A percentile compares a stretch with the other conserved stretches of the same genome.
phyloP scores from a whole-genome alignment of 2,329 filamentous ascomycete species.

The Beauveria brongniartii region DNA sequence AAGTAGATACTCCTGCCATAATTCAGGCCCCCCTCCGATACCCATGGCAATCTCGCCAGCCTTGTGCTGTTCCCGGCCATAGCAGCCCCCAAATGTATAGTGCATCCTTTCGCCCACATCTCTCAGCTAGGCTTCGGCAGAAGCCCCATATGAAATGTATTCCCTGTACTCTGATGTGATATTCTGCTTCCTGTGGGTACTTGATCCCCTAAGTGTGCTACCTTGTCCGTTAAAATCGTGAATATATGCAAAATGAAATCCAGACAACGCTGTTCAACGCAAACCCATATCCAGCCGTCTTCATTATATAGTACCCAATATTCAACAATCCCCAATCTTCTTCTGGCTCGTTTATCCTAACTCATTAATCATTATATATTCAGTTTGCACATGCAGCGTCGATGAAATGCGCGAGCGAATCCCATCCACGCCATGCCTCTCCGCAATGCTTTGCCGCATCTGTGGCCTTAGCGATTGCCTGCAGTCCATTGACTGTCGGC shows the following conservation, averaged over 20 bases:
- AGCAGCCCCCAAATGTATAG: conserved; percentile 2
- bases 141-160: not conserved
- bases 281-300: not conserved
- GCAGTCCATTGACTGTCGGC: conserved; percentile 1
- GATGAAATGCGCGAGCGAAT: not conserved
- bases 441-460: not conserved
- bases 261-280: not conserved
- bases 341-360: not conserved
- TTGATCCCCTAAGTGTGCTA: not conserved
- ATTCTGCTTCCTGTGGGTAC: not conserved
- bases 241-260: not conserved
- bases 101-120: conserved; percentile 1
- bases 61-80: not conserved
- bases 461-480: not conserved
- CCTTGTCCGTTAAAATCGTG: not conserved
- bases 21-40: not conserved
- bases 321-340: not conserved
- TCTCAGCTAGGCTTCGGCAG: not conserved
- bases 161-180: not conserved
- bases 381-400: not conserved
- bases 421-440: too few species aligned
- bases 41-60: not conserved
- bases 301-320: not conserved
- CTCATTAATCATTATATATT: not conserved
- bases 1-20: not conserved